Evolutionary conservation across 2,329 filamentous ascomycete genomes (phyloP).

Genomic region (Rhinocladiella mackenziei): DNA sequence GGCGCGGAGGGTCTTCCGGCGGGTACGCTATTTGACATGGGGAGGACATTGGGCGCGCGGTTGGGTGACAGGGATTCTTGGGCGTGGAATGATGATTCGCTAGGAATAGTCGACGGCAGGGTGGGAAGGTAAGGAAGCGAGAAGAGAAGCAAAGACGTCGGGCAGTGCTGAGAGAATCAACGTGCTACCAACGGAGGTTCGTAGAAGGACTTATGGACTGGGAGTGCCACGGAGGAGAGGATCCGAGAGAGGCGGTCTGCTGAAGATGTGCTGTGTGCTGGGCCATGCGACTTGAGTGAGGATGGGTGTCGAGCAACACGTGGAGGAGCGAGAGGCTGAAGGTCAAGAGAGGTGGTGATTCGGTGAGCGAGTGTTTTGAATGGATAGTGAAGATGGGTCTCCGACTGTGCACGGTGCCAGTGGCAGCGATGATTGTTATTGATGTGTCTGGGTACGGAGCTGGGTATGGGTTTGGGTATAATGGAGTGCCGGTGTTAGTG

Average conservation of each 20-base stretch:
- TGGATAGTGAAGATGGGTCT: not conserved
- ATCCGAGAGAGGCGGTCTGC: slow-evolving; percentile 16
- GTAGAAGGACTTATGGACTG: not conserved
- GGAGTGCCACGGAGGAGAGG: slow-evolving; percentile 2
- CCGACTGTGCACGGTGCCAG: not conserved
- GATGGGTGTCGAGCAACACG: slow-evolving; percentile 15
- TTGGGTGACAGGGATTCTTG: slow-evolving; percentile 15
- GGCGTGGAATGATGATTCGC: slow-evolving; percentile 28
- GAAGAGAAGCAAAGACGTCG: slow-evolving; percentile 8
- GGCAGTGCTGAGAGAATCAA: slow-evolving; percentile 15
- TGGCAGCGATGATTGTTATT: slow-evolving; percentile 1
- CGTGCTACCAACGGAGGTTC: slow-evolving; percentile 13
- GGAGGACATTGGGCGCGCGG: slow-evolving; percentile 47
- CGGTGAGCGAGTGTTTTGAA: slow-evolving; percentile 16
- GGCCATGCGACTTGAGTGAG: slow-evolving; percentile 1
- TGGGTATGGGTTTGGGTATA: too few relatives aligned
- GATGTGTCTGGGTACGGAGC: slow-evolving; percentile 1
- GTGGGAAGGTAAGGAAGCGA: slow-evolving; percentile 13
- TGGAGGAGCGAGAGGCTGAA: slow-evolving; percentile 27
- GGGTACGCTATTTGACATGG: slow-evolving; percentile 49
- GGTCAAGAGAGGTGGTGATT: slow-evolving; percentile 16
- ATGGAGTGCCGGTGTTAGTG: too few relatives aligned
- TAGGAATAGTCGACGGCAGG: slow-evolving; percentile 13
- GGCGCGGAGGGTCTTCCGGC: slow-evolving; percentile 44
- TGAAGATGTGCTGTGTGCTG: too few relatives aligned